A percentile compares a stretch with the other conserved stretches of the same genome.
Conservation (phyloP, 1,284 basidiomycete species). For the Rhizoctonia solani region DNA sequence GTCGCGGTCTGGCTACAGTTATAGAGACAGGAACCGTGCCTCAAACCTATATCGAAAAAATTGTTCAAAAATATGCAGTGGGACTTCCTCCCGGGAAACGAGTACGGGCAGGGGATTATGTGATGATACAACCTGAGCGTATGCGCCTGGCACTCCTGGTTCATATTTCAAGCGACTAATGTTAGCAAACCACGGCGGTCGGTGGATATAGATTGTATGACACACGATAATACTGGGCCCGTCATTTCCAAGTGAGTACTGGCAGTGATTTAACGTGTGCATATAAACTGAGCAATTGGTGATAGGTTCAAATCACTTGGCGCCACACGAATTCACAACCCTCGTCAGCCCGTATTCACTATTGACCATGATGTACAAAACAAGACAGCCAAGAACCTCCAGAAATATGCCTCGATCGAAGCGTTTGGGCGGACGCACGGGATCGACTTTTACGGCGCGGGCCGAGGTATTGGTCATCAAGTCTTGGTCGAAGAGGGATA, state of each 20-base stretch:
- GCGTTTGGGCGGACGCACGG: constrained; percentile 84
- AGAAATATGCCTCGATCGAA: constrained; percentile 93
- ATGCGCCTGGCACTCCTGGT: neutral
- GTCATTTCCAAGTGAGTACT: constrained; percentile 88
- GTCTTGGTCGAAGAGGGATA: constrained; percentile 95
- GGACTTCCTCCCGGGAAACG: constrained; percentile 75
- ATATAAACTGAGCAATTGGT: neutral
- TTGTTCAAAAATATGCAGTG: constrained; percentile 96
- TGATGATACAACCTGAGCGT: constrained; percentile 96
- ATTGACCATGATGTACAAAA: constrained; percentile 99
- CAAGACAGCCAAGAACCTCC: constrained; percentile 88
- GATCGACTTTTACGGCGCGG: constrained; percentile 97
- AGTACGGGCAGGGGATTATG: constrained; percentile 96
- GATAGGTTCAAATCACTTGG: constrained; percentile 92
- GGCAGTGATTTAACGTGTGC: neutral
- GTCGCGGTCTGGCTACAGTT: constrained; percentile 20
- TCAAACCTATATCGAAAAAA: constrained; percentile 96
- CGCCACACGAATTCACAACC: constrained; percentile 82
- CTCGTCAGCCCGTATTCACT: constrained; percentile 90
- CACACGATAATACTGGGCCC: constrained; percentile 97
- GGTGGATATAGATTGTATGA: constrained; percentile 69
- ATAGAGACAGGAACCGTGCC: constrained; percentile 48
- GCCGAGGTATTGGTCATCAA: constrained; percentile 97
- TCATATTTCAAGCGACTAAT: neutral
- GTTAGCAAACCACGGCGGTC: neutral